A percentile compares a stretch with the other conserved stretches of the same genome.
Conservation (phyloP, 495 filamentous ascomycete species). For the Hyaloscypha bicolor region DNA sequence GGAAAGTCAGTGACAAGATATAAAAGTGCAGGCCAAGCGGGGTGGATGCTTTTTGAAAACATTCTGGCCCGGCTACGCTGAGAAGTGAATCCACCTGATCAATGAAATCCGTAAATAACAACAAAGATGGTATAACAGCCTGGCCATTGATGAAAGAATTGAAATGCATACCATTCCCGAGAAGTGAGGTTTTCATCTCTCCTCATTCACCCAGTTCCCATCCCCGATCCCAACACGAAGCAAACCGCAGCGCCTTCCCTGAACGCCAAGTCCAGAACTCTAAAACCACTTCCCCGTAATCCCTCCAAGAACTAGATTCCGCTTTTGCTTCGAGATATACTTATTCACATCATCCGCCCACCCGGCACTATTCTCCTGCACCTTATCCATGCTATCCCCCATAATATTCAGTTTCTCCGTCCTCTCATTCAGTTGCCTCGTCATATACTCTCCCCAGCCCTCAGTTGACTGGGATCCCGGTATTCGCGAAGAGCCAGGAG, state of each 20-base stretch:
- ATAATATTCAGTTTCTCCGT: conserved; percentile 83
- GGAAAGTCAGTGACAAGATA: too few relatives aligned
- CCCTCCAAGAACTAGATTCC: conserved; percentile 71
- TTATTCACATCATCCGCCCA: conserved; percentile 89
- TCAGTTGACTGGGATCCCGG: conserved; percentile 39
- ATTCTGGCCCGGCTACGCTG: too few relatives aligned
- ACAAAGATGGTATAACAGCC: too few relatives aligned
- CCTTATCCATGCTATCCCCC: conserved; percentile 79
- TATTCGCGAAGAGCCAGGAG: conserved; percentile 37
- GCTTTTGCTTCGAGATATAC: conserved; percentile 83
- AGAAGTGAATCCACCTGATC: too few relatives aligned
- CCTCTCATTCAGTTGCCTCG: conserved; percentile 82
- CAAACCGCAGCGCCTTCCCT: neutral
- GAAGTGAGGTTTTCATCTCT: neutral
- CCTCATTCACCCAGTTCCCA: neutral
- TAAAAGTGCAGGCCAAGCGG: too few relatives aligned
- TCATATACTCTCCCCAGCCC: conserved; percentile 67
- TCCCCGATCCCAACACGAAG: neutral
- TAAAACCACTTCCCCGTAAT: conserved; percentile 48
- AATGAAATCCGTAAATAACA: too few relatives aligned
- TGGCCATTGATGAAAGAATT: too few relatives aligned
- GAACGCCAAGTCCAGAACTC: neutral
- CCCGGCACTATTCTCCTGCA: conserved; percentile 75
- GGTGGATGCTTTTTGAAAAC: too few relatives aligned
- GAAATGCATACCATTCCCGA: neutral